Evolutionary conservation across 2,329 filamentous ascomycete genomes (phyloP), one percentile per base, ranked within the genome.

Genomic region (Colletotrichum abscissum): DNA sequence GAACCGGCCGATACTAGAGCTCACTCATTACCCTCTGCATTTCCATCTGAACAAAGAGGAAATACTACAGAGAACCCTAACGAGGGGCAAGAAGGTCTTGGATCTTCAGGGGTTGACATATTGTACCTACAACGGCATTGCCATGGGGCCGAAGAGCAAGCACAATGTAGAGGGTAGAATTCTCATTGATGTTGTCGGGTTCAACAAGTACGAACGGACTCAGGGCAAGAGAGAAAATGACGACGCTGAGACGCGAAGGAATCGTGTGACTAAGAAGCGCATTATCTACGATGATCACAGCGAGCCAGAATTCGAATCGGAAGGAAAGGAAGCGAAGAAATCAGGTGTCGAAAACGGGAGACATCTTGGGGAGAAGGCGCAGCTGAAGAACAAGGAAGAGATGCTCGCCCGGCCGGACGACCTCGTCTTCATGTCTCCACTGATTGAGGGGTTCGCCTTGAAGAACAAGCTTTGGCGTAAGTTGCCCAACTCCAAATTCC

Each of bases 381-480:
- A 85, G 71, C 69, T 77, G 35, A 79, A 78, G 68, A 87, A 86
- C 77, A 84, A 81, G 73, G 73, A 79, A 1, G 77, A 80, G 26
- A 84, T 88, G 81, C 77, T 87, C 1, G 76, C 75, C 14, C 77
- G 78, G 26, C 79, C 82, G 28, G 78, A 83, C 0, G 80, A 85
- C 16, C 78, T 87, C 5, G 81, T 82, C 63, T 86, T 82, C 65
- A 81, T 87, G 72, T 81, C 81, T 0, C 85, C 83, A 5, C 69
- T 84, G 52, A 77, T 86, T 46, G 78, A 83, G 7, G 87, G 86
- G 0, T 88, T 84, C 67, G 82, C 86, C 0, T 77, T 87, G 63
- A 86, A 86, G 77, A 86, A 84, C 72, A 86, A 86, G 78, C 63
- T 81, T 5, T 87, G 85, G 86, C 74, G 84, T 84, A 75, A 79